These are phyloP conservation scores for Rhamnella rubrinervis DNA, from an alignment of 331 rosid species.

Conservation along the genomic window DNA sequence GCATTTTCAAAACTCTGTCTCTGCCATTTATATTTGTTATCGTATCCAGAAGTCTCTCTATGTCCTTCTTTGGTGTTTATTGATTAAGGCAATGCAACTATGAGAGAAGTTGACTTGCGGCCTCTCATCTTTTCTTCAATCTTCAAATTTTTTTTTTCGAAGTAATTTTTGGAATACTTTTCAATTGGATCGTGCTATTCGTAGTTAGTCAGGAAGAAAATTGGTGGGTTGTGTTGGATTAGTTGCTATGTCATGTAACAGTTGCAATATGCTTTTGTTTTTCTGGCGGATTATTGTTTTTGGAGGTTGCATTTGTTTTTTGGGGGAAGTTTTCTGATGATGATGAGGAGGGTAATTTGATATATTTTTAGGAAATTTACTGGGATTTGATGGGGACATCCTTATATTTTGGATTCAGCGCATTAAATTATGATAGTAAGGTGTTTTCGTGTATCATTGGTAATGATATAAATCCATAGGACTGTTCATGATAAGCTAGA, in stretches of 20 bases:
- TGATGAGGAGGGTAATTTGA: neutral
- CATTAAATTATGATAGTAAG: neutral
- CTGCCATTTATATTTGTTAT: neutral
- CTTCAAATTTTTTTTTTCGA: neutral
- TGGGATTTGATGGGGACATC: constrained; percentile 5
- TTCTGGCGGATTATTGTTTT: no score
- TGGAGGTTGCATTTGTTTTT: neutral
- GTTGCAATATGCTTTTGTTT: neutral
- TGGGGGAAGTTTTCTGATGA: neutral
- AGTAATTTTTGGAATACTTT: neutral
- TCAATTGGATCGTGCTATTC: constrained; percentile 4
- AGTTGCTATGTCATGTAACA: neutral
- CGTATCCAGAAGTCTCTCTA: neutral
- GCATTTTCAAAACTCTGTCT: neutral
- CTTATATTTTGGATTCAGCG: neutral
- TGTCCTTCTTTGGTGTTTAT: constrained; percentile 14
- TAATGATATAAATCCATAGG: neutral
- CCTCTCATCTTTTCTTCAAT: constrained; percentile 20
- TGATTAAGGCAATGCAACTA: constrained; percentile 27
- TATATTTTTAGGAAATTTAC: neutral
- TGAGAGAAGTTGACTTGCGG: constrained; percentile 32
- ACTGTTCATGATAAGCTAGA: neutral
- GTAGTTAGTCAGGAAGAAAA: neutral
- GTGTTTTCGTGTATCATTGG: neutral
- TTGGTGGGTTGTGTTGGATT: neutral